phyloP scores from a whole-genome alignment of 2,329 filamentous ascomycete species.

The Botryotinia calthae region DNA sequence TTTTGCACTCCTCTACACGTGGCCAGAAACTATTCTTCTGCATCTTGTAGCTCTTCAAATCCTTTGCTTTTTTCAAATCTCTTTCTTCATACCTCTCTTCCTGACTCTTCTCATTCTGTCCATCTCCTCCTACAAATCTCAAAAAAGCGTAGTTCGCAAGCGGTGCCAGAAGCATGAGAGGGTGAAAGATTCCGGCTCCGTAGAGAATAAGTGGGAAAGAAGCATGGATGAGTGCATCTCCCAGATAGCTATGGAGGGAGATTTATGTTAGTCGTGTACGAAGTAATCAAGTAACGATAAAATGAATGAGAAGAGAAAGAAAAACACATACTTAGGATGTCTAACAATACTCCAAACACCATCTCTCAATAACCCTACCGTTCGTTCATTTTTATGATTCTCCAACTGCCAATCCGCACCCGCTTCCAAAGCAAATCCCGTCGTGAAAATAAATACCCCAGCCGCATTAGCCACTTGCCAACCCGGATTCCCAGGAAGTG shows the following conservation, averaged over 20 bases:
- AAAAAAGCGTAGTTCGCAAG: conserved; percentile 22
- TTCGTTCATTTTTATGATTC: conserved; percentile 8
- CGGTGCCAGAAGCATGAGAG: conserved; percentile 22
- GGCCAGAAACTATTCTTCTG: conserved; percentile 26
- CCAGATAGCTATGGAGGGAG: conserved; percentile 20
- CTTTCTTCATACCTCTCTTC: conserved; percentile 20
- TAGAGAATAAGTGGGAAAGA: conserved; percentile 24
- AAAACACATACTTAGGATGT: conserved; percentile 24
- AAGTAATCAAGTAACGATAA: background rate
- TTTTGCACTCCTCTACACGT: conserved; percentile 9
- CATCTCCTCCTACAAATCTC: conserved; percentile 20
- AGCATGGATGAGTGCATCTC: conserved; percentile 23
- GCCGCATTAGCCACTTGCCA: conserved; percentile 17
- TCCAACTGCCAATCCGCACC: conserved; percentile 23
- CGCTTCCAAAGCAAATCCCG: conserved; percentile 23
- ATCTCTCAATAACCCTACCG: conserved; percentile 8
- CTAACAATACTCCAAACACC: conserved; percentile 25
- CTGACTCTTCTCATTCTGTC: conserved; percentile 20
- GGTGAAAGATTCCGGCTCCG: conserved; percentile 22
- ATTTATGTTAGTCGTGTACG: background rate
- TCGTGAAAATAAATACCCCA: conserved; percentile 21
- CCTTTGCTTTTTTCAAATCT: conserved; percentile 11
- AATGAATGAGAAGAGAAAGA: background rate
- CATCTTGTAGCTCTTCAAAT: conserved; percentile 16
- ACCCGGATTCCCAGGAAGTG: conserved; percentile 14